A percentile compares a stretch with the other conserved stretches of the same genome.
phyloP scores from a whole-genome alignment of 495 filamentous ascomycete genomes.

The Penicillium canescens region DNA sequence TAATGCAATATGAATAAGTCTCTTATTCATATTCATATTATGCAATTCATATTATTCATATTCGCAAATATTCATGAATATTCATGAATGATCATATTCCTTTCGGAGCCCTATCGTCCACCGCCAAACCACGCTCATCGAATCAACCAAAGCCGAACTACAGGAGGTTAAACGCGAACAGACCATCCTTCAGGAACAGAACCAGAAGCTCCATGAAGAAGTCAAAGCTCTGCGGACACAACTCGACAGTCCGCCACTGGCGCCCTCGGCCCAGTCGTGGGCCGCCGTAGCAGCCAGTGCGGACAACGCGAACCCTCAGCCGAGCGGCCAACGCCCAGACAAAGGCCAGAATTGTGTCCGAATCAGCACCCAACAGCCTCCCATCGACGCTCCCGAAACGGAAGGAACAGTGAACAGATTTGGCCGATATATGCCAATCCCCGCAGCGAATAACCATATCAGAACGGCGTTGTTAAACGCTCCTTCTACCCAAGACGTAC shows the following conservation, averaged over 20 bases:
- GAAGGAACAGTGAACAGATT: conserved; percentile 13
- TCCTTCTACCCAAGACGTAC: conserved; percentile 11
- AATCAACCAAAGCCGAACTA: conserved; percentile 10
- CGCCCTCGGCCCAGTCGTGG: conserved; percentile 5
- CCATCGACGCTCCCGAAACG: conserved; percentile 20
- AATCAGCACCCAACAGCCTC: conserved; percentile 16
- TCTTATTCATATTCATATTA: too few relatives aligned
- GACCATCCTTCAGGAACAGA: conserved; percentile 16
- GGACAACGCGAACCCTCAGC: too few relatives aligned
- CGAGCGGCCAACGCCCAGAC: conserved; percentile 2
- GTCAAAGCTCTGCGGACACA: conserved; percentile 13
- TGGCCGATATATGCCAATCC: conserved; percentile 19
- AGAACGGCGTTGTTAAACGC: conserved; percentile 11
- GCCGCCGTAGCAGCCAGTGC: too few relatives aligned
- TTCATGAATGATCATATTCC: too few relatives aligned
- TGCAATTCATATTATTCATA: too few relatives aligned
- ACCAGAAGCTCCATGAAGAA: conserved; percentile 17
- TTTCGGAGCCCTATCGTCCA: too few relatives aligned
- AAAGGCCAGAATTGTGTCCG: conserved; percentile 10
- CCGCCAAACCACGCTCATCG: conserved; percentile 14
- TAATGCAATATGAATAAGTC: too few relatives aligned
- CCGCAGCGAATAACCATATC: conserved; percentile 16
- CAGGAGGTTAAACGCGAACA: conserved; percentile 5
- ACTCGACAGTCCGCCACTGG: conserved; percentile 3
- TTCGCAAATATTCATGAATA: too few relatives aligned